Conservation (phyloP, 345 rosid species). For the Isatis tinctoria region DNA sequence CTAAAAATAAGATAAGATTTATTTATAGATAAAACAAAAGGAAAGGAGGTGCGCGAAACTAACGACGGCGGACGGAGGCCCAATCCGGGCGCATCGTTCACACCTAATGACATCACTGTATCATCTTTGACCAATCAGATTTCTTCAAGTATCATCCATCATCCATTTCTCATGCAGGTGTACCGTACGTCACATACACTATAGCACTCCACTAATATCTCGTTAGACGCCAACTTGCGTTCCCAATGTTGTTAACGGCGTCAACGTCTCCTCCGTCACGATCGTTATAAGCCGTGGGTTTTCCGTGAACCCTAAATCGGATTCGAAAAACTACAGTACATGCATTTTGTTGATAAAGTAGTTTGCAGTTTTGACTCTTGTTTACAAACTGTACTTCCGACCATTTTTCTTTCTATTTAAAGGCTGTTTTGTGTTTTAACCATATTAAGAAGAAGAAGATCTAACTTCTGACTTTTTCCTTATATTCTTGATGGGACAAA, state of each 20-base stretch:
- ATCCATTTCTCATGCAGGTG: background rate
- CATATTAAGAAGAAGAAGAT: background rate
- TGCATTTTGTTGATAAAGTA: background rate
- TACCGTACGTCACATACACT: background rate
- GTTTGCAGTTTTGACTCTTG: background rate
- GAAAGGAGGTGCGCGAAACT: background rate
- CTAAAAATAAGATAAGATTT: slow-evolving; percentile 5
- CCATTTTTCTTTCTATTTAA: slow-evolving; percentile 17
- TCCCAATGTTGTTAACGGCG: slow-evolving; percentile 21
- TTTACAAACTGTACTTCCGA: slow-evolving; percentile 21
- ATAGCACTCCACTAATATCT: background rate
- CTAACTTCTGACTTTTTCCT: slow-evolving; percentile 1
- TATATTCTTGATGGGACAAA: slow-evolving; percentile 20
- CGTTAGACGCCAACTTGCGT: background rate
- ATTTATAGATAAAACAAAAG: background rate
- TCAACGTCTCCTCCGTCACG: slow-evolving; percentile 16
- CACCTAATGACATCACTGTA: background rate
- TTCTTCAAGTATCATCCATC: too few species aligned
- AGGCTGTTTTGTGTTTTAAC: slow-evolving; percentile 14
- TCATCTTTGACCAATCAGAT: background rate
- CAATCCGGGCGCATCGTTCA: too few species aligned
- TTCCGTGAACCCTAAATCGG: slow-evolving; percentile 26
- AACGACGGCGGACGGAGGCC: slow-evolving; percentile 10
- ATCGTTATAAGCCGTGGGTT: slow-evolving; percentile 2
- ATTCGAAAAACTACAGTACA: slow-evolving; percentile 3